Evolutionary conservation across 805 yeast genomes (phyloP).

Genomic region (Metschnikowia kunwiensis): DNA sequence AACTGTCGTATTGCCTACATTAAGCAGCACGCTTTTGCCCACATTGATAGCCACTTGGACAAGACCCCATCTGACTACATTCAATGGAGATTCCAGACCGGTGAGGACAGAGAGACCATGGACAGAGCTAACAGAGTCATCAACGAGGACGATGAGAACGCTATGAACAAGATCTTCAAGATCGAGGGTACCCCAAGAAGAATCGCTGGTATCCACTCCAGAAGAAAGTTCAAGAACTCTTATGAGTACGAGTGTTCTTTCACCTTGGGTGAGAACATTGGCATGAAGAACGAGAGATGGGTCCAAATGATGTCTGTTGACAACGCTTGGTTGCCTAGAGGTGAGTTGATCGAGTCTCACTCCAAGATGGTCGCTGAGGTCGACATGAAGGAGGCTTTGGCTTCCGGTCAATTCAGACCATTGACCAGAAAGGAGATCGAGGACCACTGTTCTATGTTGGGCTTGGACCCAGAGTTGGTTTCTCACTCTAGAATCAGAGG

Average conservation of each 20-base stretch:
- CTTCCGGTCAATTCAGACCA: constrained; percentile 99
- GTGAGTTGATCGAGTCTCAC: constrained; percentile 91
- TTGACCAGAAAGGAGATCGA: constrained; percentile 99
- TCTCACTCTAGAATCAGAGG: constrained; percentile 99
- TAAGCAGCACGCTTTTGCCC: constrained; percentile 99
- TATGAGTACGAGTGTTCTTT: constrained; percentile 99
- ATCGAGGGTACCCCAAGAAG: constrained; percentile 98
- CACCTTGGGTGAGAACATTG: constrained; percentile 96
- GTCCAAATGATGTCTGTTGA: constrained; percentile 99
- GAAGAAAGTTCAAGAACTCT: constrained; percentile 99
- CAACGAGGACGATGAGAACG: constrained; percentile 93
- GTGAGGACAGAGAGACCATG: constrained; percentile 99
- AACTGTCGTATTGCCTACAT: constrained; percentile 99
- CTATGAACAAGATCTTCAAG: constrained; percentile 99
- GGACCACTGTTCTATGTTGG: constrained; percentile 97
- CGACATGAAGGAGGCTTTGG: constrained; percentile 99
- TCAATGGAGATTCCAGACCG: constrained; percentile 99
- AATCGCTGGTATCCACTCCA: constrained; percentile 87
- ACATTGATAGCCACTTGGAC: constrained; percentile 97
- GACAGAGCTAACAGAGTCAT: constrained; percentile 99
- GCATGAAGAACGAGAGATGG: constrained; percentile 99
- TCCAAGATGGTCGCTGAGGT: constrained; percentile 99
- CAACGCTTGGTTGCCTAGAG: constrained; percentile 99
- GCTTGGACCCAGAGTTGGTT: constrained; percentile 98
- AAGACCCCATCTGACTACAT: constrained; percentile 99